These are phyloP conservation scores for Aspergillus conjunctus DNA, from an alignment of 495 filamentous ascomycete genomes.

Conservation along the genomic window DNA sequence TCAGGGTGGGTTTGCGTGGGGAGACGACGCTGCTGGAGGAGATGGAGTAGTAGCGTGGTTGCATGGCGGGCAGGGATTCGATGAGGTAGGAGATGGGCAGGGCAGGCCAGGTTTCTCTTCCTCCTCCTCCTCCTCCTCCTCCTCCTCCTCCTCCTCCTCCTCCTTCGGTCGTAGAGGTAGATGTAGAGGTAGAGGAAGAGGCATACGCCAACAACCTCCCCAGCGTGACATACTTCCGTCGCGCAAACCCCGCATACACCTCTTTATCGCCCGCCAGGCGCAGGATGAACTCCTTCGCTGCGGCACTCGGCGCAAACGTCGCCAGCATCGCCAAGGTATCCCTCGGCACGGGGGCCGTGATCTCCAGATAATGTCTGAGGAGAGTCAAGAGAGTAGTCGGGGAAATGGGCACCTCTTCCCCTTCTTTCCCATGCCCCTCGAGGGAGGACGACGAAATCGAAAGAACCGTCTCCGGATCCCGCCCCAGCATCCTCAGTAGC, in stretches of 20 bases:
- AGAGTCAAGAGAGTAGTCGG: conserved; percentile 45
- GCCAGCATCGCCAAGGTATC: conserved; percentile 45
- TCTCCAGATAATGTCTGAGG: conserved; percentile 54
- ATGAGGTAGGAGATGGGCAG: conserved; percentile 50
- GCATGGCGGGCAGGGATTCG: conserved; percentile 44
- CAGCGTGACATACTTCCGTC: conserved; percentile 42
- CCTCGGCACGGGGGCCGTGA: conserved; percentile 49
- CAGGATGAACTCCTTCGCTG: conserved; percentile 37
- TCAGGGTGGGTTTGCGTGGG: conserved; percentile 46
- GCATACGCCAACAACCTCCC: conserved; percentile 35
- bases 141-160: neutral
- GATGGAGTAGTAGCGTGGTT: conserved; percentile 58
- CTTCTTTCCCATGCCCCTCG: conserved; percentile 32
- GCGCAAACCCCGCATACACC: conserved; percentile 35
- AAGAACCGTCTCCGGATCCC: conserved; percentile 33
- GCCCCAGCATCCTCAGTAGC: conserved; percentile 40
- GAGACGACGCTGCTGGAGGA: conserved; percentile 51
- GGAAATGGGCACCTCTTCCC: conserved; percentile 26
- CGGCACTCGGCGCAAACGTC: conserved; percentile 45
- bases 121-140: neutral
- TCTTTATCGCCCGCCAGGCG: conserved; percentile 38
- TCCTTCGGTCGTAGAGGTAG: too few species aligned
- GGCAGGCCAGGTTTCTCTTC: conserved; percentile 30
- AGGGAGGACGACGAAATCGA: conserved; percentile 30
- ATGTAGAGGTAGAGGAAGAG: too few species aligned